These are phyloP conservation scores for Punica granatum DNA, from an alignment of 345 rosid species.

Conservation along the genomic window DNA sequence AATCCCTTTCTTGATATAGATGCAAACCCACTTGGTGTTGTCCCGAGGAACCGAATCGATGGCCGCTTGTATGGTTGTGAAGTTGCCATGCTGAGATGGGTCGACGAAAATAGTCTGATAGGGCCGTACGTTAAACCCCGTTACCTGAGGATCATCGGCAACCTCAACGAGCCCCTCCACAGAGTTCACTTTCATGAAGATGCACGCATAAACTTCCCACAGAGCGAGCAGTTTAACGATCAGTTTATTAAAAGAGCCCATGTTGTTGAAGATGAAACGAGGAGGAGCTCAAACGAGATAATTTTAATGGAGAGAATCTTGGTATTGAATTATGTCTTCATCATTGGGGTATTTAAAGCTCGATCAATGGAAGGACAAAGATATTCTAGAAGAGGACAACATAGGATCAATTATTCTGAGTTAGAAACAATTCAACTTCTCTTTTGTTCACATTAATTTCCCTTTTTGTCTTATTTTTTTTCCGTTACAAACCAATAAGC, in stretches of 20 bases:
- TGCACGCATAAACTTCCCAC: background rate
- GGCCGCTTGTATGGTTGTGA: conserved; percentile 50
- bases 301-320: background rate
- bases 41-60: conserved; percentile 43
- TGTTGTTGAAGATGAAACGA: background rate
- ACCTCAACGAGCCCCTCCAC: background rate
- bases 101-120: conserved; percentile 24
- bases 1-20: conserved; percentile 38
- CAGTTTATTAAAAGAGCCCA: background rate
- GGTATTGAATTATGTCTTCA: background rate
- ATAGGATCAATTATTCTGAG: background rate
- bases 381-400: background rate
- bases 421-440: background rate
- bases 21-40: conserved; percentile 43
- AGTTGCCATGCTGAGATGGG: conserved; percentile 30
- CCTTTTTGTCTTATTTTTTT: too few species aligned
- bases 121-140: background rate
- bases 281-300: background rate
- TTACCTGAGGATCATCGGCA: background rate
- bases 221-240: background rate
- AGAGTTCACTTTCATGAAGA: background rate
- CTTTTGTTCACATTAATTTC: background rate
- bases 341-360: background rate
- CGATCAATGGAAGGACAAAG: background rate
- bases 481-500: background rate